Evolutionary conservation across 768 basidiomycete genomes (phyloP).

Genomic region (Tubosaeta sp.): DNA sequence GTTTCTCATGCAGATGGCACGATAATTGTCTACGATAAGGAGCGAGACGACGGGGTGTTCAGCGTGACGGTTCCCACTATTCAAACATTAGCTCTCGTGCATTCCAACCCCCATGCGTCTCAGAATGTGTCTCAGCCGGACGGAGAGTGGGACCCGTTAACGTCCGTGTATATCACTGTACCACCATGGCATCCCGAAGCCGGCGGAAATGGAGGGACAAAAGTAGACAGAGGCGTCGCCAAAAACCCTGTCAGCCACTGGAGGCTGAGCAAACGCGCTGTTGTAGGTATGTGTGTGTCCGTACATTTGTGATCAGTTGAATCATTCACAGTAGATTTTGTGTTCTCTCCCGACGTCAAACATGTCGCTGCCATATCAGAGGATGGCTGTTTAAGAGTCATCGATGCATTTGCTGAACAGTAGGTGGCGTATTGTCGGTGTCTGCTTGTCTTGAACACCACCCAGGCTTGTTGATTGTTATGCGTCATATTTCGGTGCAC

Average conservation of each 20-base stretch:
- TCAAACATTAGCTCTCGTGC: conserved; percentile 24
- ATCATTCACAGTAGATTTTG: conserved; percentile 57
- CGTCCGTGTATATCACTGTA: conserved; percentile 74
- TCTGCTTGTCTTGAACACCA: conserved; percentile 1
- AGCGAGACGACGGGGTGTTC: conserved; percentile 82
- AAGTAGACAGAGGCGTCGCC: conserved; percentile 59
- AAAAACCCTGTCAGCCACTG: conserved; percentile 93
- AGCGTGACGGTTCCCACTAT: conserved; percentile 51
- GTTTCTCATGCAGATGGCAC: conserved; percentile 88
- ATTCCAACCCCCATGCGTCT: conserved; percentile 26
- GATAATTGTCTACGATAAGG: conserved; percentile 86
- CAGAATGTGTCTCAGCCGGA: conserved; percentile 21
- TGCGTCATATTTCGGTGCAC: conserved; percentile 89
- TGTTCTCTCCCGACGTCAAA: conserved; percentile 90
- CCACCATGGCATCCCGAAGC: conserved; percentile 81
- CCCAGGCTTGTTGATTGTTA: conserved; percentile 87
- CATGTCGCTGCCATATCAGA: conserved; percentile 88
- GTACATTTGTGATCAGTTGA: neutral
- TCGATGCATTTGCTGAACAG: conserved; percentile 86
- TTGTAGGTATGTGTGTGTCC: conserved; percentile 54
- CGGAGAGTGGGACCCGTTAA: conserved; percentile 70
- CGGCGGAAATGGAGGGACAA: conserved; percentile 27
- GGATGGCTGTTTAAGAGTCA: conserved; percentile 86
- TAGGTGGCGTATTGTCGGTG: conserved; percentile 33
- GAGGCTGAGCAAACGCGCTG: conserved; percentile 66